Conservation (phyloP, 805 yeast genomes). For the Candida coleopterorum region DNA sequence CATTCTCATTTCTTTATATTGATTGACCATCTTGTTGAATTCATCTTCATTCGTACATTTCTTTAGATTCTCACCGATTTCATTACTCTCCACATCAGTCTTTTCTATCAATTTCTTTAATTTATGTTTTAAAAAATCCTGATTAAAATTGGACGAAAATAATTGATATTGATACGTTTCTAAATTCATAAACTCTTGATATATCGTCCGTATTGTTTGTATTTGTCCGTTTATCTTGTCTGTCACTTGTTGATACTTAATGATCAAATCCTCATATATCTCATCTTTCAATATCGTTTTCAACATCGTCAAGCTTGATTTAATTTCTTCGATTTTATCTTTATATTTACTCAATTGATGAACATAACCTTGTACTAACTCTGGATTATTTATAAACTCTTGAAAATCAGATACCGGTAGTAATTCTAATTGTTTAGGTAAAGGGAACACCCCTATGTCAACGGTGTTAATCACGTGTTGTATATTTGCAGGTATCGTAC, state of each 20-base stretch:
- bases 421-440: slow-evolving; percentile 24
- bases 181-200: slow-evolving; percentile 28
- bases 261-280: slow-evolving; percentile 10
- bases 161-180: slow-evolving; percentile 38
- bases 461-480: background rate
- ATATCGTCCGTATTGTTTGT: slow-evolving; percentile 18
- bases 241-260: slow-evolving; percentile 18
- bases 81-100: slow-evolving; percentile 18
- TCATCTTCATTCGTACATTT: slow-evolving; percentile 14
- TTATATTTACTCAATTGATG: slow-evolving; percentile 20
- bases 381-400: slow-evolving; percentile 24
- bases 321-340: slow-evolving; percentile 10
- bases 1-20: slow-evolving; percentile 21
- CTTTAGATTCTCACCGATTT: slow-evolving; percentile 11
- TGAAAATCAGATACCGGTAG: slow-evolving; percentile 24
- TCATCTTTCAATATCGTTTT: slow-evolving; percentile 16
- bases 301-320: slow-evolving; percentile 14
- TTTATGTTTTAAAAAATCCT: slow-evolving; percentile 24
- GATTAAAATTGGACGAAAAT: slow-evolving; percentile 32
- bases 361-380: slow-evolving; percentile 28
- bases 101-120: slow-evolving; percentile 20
- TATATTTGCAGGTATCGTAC: background rate
- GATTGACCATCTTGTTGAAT: slow-evolving; percentile 13
- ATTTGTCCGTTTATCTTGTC: slow-evolving; percentile 21
- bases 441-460: slow-evolving; percentile 7